A percentile compares a stretch with the other conserved stretches of the same genome.
Evolutionary conservation across 2,329 filamentous ascomycete genomes (phyloP).

Genomic region (Talaromyces sp.): DNA sequence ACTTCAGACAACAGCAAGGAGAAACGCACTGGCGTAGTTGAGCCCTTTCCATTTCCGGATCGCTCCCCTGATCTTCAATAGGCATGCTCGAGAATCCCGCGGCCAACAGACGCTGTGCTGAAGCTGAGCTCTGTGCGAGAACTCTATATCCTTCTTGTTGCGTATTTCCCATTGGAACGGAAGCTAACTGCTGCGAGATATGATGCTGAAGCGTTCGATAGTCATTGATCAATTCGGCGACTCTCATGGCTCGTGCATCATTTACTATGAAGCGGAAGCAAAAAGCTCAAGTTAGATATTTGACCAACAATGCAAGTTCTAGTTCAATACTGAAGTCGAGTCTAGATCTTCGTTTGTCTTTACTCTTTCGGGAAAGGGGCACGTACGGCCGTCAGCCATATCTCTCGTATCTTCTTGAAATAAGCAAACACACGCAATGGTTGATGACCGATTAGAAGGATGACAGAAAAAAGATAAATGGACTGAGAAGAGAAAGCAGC

Average conservation of each 20-base stretch:
- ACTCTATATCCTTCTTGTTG: constrained; percentile 58
- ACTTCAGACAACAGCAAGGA: not conserved
- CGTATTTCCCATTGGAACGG: constrained; percentile 53
- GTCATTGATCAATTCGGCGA: constrained; percentile 63
- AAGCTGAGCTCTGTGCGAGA: constrained; percentile 53
- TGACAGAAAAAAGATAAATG: not conserved
- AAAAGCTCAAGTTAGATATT: constrained; percentile 1
- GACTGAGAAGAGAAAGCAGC: not conserved
- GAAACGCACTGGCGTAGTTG: constrained; percentile 46
- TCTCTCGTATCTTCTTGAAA: constrained; percentile 5
- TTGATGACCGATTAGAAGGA: not conserved
- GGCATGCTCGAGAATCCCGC: constrained; percentile 41
- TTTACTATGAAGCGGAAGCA: constrained; percentile 49
- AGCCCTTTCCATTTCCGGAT: constrained; percentile 52
- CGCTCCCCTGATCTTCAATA: constrained; percentile 38
- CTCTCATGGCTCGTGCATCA: constrained; percentile 59
- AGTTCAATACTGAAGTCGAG: not conserved
- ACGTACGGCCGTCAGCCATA: constrained; percentile 59
- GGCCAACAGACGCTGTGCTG: constrained; percentile 54
- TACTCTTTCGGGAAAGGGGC: constrained; percentile 16
- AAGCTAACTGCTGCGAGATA: constrained; percentile 53
- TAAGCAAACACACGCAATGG: constrained; percentile 6
- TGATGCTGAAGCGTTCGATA: constrained; percentile 60
- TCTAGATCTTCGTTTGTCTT: not conserved
- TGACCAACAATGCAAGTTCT: not conserved